phyloP scores from a whole-genome alignment of 441 rosid species.

The Macaranga tanarius region DNA sequence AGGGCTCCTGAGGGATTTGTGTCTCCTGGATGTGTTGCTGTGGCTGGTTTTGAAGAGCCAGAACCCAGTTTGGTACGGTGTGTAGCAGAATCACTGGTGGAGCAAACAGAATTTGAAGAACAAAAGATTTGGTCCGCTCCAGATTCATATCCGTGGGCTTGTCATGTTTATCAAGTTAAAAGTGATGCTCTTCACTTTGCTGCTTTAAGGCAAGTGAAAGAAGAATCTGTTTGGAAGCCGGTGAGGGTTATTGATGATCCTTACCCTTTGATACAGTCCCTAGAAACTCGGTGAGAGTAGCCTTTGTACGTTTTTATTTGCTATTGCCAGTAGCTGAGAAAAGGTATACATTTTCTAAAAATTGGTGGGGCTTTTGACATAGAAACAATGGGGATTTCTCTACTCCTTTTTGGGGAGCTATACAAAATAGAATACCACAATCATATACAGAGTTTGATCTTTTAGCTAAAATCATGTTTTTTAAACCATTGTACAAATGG shows the following conservation, averaged over 20 bases:
- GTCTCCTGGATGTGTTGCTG: conserved; percentile 78
- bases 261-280: not conserved
- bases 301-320: not conserved
- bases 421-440: too few species aligned
- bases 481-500: too few species aligned
- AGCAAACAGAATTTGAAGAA: conserved; percentile 82
- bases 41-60: conserved; percentile 68
- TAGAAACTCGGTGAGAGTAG: not conserved
- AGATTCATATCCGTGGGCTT: conserved; percentile 91
- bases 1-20: conserved; percentile 84
- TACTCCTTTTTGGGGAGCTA: too few species aligned
- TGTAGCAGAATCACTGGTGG: conserved; percentile 62
- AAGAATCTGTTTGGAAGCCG: conserved; percentile 84
- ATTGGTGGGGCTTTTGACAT: too few species aligned
- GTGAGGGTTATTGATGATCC: conserved; percentile 63
- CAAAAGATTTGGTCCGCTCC: conserved; percentile 87
- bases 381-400: too few species aligned
- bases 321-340: not conserved
- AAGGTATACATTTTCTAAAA: too few species aligned
- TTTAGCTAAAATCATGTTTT: too few species aligned
- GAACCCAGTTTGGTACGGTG: conserved; percentile 56
- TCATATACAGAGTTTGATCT: too few species aligned
- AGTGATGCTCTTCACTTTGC: conserved; percentile 93
- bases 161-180: conserved; percentile 79
- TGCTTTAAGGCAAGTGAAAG: conserved; percentile 73